Conservation (phyloP, 2,329 filamentous ascomycete species). For the Didymella lethalis region DNA sequence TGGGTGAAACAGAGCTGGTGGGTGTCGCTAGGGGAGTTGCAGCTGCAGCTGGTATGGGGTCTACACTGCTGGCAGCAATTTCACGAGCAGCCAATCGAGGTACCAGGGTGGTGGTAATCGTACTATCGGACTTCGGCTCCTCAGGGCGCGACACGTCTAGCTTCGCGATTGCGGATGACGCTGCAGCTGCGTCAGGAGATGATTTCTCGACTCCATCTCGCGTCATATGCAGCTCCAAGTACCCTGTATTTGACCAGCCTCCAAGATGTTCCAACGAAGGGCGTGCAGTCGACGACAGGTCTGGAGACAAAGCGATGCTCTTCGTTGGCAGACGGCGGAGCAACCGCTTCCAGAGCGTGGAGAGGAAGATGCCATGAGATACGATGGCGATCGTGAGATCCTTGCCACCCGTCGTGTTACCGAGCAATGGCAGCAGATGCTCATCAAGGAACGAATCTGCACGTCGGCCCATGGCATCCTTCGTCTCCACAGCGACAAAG, state of each 20-base stretch:
- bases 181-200: not conserved
- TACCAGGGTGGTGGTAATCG: not conserved
- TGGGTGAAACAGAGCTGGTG: not conserved
- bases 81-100: not conserved
- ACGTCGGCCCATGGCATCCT: slow-evolving; percentile 70
- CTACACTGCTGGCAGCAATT: not conserved
- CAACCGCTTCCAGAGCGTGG: slow-evolving; percentile 70
- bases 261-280: slow-evolving; percentile 62
- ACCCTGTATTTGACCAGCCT: slow-evolving; percentile 72
- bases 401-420: slow-evolving; percentile 33
- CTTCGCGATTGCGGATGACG: not conserved
- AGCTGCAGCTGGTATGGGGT: not conserved
- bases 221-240: slow-evolving; percentile 59
- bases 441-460: slow-evolving; percentile 71
- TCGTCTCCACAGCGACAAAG: slow-evolving; percentile 70
- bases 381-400: slow-evolving; percentile 69
- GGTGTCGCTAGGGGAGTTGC: no score
- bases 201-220: slow-evolving; percentile 2
- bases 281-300: slow-evolving; percentile 50
- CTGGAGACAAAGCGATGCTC: slow-evolving; percentile 56
- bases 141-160: not conserved
- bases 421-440: slow-evolving; percentile 67
- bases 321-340: slow-evolving; percentile 61
- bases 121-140: not conserved
- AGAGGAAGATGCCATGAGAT: slow-evolving; percentile 83